Evolutionary conservation across 2,329 filamentous ascomycete genomes (phyloP), one percentile per base, ranked within the genome.

Genomic region (Penicillium polonicum): DNA sequence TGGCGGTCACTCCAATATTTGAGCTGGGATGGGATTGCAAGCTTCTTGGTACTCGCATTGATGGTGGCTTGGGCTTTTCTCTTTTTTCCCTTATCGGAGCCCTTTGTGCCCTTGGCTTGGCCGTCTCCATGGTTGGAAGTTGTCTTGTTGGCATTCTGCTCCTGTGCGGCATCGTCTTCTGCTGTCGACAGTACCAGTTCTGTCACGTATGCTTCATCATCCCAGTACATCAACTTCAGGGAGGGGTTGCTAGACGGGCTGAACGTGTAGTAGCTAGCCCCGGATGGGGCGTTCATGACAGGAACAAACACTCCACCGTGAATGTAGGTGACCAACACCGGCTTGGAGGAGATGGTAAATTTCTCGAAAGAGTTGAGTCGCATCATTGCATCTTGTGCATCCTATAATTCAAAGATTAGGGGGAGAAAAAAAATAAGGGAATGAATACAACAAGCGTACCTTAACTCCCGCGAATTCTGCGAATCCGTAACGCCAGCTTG

Each of bases 281-380:
- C 82, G 0, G 82, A 78, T 5, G 80, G 80, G 8, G 82, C 80
- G 50, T 87, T 83, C 48, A 88, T 80, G 43, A 89, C 87, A 0
- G 89, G 90, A 13, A 92, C 84, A 68, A 95, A 94, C 3, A 94
- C 90, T 5, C 90, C 90, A n/a, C 89, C 85, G 63, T 94, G 90
- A 39, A 92, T 92, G 64, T 89, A 91, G 43, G 84, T 88, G 25
- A 91, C 81, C 12, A 84, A 81, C 17, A 91, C 88, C 0, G 86
- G 84, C 63, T 86, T 88, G 3, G 88, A 90, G 0, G 87, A 87
- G 60, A 94, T 90, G 2, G 88, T 91, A 67, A 93, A 93, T 49
- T 86, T 88, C 12, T 90, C 85, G 29, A 87, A 85, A 35, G 86
- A 87, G 39, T 85, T 85, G 65, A 88, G 88, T 64, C 91, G 90